Base-by-base conservation (phyloP, 805 yeast genomes). In the Hanseniaspora lachancei region DNA sequence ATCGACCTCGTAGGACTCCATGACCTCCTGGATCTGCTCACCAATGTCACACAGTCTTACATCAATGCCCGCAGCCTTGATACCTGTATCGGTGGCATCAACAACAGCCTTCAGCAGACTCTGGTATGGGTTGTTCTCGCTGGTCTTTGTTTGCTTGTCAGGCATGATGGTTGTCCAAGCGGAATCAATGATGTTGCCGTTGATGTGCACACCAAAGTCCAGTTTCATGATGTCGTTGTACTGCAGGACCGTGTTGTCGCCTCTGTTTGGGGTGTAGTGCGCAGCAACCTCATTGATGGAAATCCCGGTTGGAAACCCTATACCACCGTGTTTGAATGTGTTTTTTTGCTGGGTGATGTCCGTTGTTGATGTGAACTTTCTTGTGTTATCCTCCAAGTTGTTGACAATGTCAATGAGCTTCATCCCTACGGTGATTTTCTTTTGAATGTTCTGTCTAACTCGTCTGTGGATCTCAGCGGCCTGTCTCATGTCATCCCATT, bases 251-350 rank as follows among this genome's bases (percentile, higher is more conserved):
- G 86, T 77, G 63, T 81, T 87, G 68, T 93, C 98, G 13, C 96
- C 96, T 5, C 91, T 84, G 71, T 93, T 93, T 15, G 98, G 98
- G 0, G 97, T 91, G 70, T 89, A 93, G 68, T 93, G 99, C 0
- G 98, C 98, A 27, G 99, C 99, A 66, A 88, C 83, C 66, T 89
- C 86, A 70, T 93, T 93, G 60, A 91, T 70, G 1, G 96, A 87
- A 41, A 93, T 77, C 58, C 99, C 99, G n/a, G 97, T 89, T 51
- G 99, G 99, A 77, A 93, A 93, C 6, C 97, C 99, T 63, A 89
- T 80, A 41, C 99, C 99, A 18, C 88, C 93, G 27, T 71, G 68
- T 49, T 66, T 66, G 18, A 69, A 69, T 47, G 62, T 60, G 4
- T 62, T 66, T 62, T 63, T 63, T 58, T 77, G 75, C 34, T 78